phyloP scores from a whole-genome alignment of 2,329 filamentous ascomycete species.

The Fusarium luffae region DNA sequence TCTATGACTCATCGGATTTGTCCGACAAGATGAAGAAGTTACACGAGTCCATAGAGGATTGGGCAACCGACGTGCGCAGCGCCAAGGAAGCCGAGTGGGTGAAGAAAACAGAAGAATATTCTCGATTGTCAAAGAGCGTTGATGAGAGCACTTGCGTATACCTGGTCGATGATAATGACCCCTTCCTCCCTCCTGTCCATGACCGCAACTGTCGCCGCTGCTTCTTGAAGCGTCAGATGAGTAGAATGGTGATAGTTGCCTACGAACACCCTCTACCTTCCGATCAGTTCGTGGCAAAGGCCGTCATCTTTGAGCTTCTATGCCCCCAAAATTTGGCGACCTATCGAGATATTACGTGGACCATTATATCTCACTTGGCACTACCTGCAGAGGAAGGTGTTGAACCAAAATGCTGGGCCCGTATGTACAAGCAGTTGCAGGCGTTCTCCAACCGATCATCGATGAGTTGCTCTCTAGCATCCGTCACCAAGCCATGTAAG shows the following conservation, averaged over 20 bases:
- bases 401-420: constrained; percentile 41
- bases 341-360: constrained; percentile 58
- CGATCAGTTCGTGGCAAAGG: constrained; percentile 46
- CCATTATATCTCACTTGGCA: constrained; percentile 48
- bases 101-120: constrained; percentile 46
- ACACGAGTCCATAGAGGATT: constrained; percentile 40
- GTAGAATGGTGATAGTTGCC: constrained; percentile 50
- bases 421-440: constrained; percentile 40
- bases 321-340: constrained; percentile 50
- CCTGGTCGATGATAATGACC: constrained; percentile 34
- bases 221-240: constrained; percentile 43
- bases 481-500: constrained; percentile 48
- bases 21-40: constrained; percentile 25
- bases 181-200: constrained; percentile 11
- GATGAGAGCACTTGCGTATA: constrained; percentile 49
- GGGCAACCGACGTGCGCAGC: constrained; percentile 27
- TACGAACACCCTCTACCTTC: constrained; percentile 56
- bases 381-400: constrained; percentile 32
- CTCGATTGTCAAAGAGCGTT: constrained; percentile 47
- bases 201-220: constrained; percentile 52
- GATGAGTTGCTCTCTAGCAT: constrained; percentile 44
- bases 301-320: constrained; percentile 56
- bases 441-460: constrained; percentile 21
- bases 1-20: constrained; percentile 41
- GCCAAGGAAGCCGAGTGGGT: constrained; percentile 51